A percentile compares a stretch with the other conserved stretches of the same genome.
Conservation (phyloP, 768 basidiomycete genomes). For the Amanita subjunquillea region DNA sequence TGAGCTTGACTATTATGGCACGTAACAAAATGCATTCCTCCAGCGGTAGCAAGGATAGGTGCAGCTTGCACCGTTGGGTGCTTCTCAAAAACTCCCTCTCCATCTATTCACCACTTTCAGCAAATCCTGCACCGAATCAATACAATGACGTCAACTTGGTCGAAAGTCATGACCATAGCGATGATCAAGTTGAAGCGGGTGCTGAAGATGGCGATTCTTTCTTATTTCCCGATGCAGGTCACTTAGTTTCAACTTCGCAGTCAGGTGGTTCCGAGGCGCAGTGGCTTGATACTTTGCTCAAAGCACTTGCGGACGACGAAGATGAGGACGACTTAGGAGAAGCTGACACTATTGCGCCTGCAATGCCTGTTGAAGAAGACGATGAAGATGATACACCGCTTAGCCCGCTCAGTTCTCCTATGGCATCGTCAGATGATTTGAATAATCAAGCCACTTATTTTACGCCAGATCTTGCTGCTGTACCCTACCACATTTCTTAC, state of each 20-base stretch:
- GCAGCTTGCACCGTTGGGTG: conserved; percentile 81
- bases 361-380: conserved; percentile 45
- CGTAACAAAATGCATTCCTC: conserved; percentile 66
- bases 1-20: conserved; percentile 51
- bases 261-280: conserved; percentile 48
- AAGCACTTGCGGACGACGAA: conserved; percentile 62
- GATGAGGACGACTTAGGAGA: conserved; percentile 48
- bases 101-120: conserved; percentile 22
- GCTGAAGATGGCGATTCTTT: conserved; percentile 56
- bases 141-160: conserved; percentile 19
- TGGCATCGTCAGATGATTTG: conserved; percentile 73
- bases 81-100: conserved; percentile 78
- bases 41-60: conserved; percentile 49
- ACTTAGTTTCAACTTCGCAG: conserved; percentile 26
- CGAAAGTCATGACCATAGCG: conserved; percentile 33
- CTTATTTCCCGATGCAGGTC: conserved; percentile 72
- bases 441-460: conserved; percentile 37
- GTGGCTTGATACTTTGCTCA: conserved; percentile 77
- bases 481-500: conserved; percentile 52
- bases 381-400: conserved; percentile 57
- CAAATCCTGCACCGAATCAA: conserved; percentile 13
- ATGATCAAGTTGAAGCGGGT: conserved; percentile 30
- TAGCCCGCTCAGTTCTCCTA: conserved; percentile 59
- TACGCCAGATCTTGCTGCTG: conserved; percentile 31
- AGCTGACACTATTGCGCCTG: conserved; percentile 34